phyloP scores from a whole-genome alignment of 148 eudicot species.

The Tetragonia tetragonoides region DNA sequence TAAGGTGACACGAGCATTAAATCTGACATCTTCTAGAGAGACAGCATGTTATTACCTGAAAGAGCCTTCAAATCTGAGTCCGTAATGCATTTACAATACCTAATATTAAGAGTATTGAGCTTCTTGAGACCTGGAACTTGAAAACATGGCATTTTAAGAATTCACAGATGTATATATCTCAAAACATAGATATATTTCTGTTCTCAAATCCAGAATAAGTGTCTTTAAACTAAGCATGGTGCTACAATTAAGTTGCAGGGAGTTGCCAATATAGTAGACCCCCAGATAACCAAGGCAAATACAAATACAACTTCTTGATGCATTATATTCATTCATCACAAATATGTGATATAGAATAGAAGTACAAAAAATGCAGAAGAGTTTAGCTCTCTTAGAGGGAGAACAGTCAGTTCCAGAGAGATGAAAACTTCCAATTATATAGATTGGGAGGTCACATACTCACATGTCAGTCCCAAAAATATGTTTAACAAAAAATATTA shows the following conservation, averaged over 20 bases:
- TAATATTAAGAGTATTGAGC: constrained; percentile 34
- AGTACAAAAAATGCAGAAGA: no score
- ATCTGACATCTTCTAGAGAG: constrained; percentile 1
- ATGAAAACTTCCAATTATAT: no score
- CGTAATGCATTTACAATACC: constrained; percentile 36
- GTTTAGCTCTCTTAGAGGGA: no score
- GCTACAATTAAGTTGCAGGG: background rate
- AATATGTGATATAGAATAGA: background rate
- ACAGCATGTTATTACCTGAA: constrained; percentile 28
- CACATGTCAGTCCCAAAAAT: no score
- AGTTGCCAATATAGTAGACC: background rate
- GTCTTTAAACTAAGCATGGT: background rate
- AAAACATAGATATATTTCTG: background rate
- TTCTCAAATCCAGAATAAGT: background rate
- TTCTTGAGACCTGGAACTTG: constrained; percentile 35
- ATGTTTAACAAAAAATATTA: no score
- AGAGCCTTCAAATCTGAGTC: constrained; percentile 38
- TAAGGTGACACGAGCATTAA: background rate
- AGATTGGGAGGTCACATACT: no score
- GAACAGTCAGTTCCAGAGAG: no score
- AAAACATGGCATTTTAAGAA: background rate
- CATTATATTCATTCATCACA: background rate
- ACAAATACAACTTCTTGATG: background rate
- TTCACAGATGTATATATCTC: background rate
- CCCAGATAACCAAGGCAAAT: background rate